A percentile compares a stretch with the other conserved stretches of the same genome.
Evolutionary conservation across 192 early-diverging fungal species (phyloP).

Genomic region (Chytriomyces sp.): DNA sequence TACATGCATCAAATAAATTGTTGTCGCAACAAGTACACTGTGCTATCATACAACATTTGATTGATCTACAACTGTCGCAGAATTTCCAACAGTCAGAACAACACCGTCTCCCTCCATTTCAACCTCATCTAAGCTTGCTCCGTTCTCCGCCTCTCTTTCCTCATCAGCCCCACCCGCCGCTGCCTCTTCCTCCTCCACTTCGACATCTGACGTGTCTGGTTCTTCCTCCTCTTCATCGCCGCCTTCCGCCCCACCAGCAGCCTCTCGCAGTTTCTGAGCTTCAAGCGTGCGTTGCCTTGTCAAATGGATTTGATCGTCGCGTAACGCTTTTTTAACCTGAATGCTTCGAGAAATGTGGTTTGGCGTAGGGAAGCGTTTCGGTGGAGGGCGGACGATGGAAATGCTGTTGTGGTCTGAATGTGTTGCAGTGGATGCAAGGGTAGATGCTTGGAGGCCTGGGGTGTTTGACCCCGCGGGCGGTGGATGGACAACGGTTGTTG

Average conservation of each 20-base stretch:
- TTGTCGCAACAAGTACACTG: no score
- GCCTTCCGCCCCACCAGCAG: background rate
- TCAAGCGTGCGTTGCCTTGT: background rate
- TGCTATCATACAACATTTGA: no score
- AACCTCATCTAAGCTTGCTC: background rate
- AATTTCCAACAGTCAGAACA: background rate
- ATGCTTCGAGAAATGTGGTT: conserved; percentile 12
- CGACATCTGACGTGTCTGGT: background rate
- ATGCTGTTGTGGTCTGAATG: background rate
- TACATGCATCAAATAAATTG: no score
- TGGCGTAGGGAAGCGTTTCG: conserved; percentile 5
- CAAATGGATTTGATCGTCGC: conserved; percentile 11
- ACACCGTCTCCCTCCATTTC: background rate
- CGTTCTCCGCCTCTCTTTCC: background rate
- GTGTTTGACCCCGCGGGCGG: conserved; percentile 58
- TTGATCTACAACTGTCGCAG: no score
- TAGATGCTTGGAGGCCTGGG: background rate
- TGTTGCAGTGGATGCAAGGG: background rate
- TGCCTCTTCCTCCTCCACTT: background rate
- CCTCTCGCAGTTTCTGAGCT: background rate
- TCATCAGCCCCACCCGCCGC: background rate
- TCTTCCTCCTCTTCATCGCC: background rate
- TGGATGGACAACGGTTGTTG: conserved; percentile 27
- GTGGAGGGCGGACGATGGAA: background rate
- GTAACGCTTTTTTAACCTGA: conserved; percentile 20